These are phyloP conservation scores for Yamadazyma songkhlaensis DNA, from an alignment of 1,139 yeast genomes.

Conservation along the genomic window DNA sequence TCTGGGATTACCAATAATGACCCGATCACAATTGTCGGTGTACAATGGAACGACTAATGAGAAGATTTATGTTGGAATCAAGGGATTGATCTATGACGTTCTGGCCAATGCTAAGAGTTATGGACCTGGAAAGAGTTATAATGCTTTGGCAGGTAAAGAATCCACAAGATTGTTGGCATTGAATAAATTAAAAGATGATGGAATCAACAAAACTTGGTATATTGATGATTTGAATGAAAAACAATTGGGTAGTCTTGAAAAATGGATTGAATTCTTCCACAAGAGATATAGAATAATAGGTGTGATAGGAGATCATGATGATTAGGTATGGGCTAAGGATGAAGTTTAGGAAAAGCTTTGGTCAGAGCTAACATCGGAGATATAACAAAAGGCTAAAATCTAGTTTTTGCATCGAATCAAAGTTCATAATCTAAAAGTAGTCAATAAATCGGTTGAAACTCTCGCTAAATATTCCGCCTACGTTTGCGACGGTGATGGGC, in stretches of 20 bases:
- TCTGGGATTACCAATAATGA: constrained; percentile 29
- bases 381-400: no score
- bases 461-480: no score
- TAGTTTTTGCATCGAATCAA: no score
- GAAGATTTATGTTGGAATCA: constrained; percentile 66
- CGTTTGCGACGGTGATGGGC: no score
- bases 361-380: no score
- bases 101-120: constrained; percentile 61
- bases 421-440: no score
- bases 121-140: constrained; percentile 75
- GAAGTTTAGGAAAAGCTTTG: no score
- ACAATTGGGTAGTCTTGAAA: constrained; percentile 49
- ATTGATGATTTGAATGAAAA: constrained; percentile 46
- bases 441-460: no score
- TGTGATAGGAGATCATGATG: constrained; percentile 27
- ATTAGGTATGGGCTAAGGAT: no score
- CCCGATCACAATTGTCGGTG: constrained; percentile 31
- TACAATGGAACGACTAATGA: constrained; percentile 32
- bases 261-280: constrained; percentile 56
- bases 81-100: constrained; percentile 78
- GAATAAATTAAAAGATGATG: constrained; percentile 32
- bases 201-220: constrained; percentile 40
- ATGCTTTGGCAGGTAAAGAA: constrained; percentile 72
- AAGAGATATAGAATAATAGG: constrained; percentile 48
- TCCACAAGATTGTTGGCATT: constrained; percentile 67